phyloP scores from a whole-genome alignment of 164 flowering plant species.

The Aristolochia fimbriata region DNA sequence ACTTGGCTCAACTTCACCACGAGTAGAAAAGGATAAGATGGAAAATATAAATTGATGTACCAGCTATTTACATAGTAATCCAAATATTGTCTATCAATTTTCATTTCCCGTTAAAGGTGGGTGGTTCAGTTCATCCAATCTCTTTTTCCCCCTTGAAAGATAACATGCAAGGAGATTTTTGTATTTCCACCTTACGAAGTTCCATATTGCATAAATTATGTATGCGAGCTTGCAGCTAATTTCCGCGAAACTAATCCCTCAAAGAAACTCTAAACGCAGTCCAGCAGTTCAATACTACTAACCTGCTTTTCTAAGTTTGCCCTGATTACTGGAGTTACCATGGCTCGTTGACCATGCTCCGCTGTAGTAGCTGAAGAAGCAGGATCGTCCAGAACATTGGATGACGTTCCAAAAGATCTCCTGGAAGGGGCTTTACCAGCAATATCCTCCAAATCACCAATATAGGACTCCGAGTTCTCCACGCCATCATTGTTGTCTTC shows the following conservation, averaged over 20 bases:
- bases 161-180: no score
- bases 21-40: no score
- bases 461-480: conserved; percentile 24
- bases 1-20: no score
- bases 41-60: no score
- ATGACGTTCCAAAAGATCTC: conserved; percentile 22
- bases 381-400: background rate
- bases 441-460: conserved; percentile 91
- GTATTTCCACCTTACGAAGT: no score
- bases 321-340: conserved; percentile 90
- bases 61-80: no score
- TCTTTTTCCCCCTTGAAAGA: no score
- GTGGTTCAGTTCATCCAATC: no score
- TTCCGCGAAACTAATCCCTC: background rate
- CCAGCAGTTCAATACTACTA: background rate
- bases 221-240: background rate
- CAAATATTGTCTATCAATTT: no score
- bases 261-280: background rate
- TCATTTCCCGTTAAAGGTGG: no score
- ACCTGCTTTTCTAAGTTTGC: conserved; percentile 90
- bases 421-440: conserved; percentile 84
- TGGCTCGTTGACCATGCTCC: conserved; percentile 47
- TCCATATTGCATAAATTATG: no score
- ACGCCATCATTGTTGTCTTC: conserved; percentile 23
- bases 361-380: conserved; percentile 25